phyloP scores from a whole-genome alignment of 83 land plant species.

The Picea mariana region DNA sequence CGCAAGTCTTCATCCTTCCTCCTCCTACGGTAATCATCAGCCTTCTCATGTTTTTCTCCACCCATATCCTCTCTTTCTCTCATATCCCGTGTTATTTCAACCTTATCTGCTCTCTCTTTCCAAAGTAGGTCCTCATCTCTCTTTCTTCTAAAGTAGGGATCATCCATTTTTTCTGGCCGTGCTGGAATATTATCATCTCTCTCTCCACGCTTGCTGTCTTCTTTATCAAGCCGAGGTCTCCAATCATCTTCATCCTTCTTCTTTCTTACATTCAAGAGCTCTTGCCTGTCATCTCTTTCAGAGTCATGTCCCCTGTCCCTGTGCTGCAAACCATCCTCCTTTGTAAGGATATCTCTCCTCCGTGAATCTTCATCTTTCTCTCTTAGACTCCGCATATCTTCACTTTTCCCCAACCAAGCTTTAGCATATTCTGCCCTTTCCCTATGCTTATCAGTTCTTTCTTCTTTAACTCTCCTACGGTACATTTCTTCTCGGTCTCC shows the following conservation, averaged over 20 bases:
- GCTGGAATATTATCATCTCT: conserved; percentile 34
- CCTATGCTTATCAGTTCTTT: conserved; percentile 37
- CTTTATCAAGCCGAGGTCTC: conserved; percentile 40
- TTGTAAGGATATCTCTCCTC: conserved; percentile 30
- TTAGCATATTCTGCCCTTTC: conserved; percentile 47
- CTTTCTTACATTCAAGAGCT: conserved; percentile 26
- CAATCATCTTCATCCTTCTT: conserved; percentile 30
- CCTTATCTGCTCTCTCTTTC: conserved; percentile 19
- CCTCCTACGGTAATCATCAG: conserved; percentile 7
- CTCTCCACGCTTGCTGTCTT: conserved; percentile 32
- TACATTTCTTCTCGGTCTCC: conserved; percentile 36
- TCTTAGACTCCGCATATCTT: conserved; percentile 40
- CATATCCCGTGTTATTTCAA: neutral
- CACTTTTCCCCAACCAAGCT: conserved; percentile 46
- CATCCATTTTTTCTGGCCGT: conserved; percentile 34
- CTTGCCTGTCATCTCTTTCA: conserved; percentile 41
- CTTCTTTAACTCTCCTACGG: conserved; percentile 30
- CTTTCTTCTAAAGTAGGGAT: conserved; percentile 37
- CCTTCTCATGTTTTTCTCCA: conserved; percentile 12
- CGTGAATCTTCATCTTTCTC: conserved; percentile 49
- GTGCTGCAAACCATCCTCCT: conserved; percentile 36
- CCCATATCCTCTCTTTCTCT: conserved; percentile 24
- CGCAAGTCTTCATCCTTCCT: conserved; percentile 20
- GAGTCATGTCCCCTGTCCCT: conserved; percentile 27
- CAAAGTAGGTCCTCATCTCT: conserved; percentile 39